Base-by-base conservation (phyloP, 2,329 filamentous ascomycete genomes). In the Paraconiothyrium brasiliense region DNA sequence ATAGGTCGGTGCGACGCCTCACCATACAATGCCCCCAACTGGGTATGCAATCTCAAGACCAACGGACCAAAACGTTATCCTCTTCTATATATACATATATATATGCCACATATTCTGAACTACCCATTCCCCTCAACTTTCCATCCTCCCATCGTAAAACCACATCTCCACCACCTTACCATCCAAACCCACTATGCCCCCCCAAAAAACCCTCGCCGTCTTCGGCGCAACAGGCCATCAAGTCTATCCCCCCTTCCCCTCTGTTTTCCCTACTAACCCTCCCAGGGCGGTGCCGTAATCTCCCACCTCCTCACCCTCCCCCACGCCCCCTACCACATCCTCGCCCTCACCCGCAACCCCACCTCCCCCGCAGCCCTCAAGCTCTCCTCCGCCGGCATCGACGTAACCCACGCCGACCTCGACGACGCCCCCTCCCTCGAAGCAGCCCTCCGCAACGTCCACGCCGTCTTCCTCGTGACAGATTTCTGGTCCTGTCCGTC, bases 191-290 rank as follows among this genome's bases (percentile, higher is more conserved):
- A 14, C 46, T 14, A 13, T 39, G 11, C 2, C 46, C 46, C 9
- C 5, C 22, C 16, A 30, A 48, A 16, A 11, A 48, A 30, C 24
- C 46, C 46, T 39, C 32, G 49, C 49, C n/a, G 49, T 51, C 7
- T 51, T 51, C 34, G 49, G 49, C 7, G 30, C 49, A 14, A 51
- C 49, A 51, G 49, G 49, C 10, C 20, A 51, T 34, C 32, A 51
- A 30, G 47, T 49, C 24, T 14, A n/a, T n/a, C 24, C 13, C 8
- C 10, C 30, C 13, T 27, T 11, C 30, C 24, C 27, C 16, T 34
- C 2, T 27, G 1, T 49, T 4, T 8, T 27, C 9, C 2, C 8
- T 32, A 32, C 47, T 49, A 32, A 34, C 14, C 34, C 4, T 16
- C 11, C 27, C 14, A 49, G 47, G 49, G 49, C 49, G 49, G 49